Evolutionary conservation across 257 asterid species (phyloP).

Genomic region (Phtheirospermum japonicum): DNA sequence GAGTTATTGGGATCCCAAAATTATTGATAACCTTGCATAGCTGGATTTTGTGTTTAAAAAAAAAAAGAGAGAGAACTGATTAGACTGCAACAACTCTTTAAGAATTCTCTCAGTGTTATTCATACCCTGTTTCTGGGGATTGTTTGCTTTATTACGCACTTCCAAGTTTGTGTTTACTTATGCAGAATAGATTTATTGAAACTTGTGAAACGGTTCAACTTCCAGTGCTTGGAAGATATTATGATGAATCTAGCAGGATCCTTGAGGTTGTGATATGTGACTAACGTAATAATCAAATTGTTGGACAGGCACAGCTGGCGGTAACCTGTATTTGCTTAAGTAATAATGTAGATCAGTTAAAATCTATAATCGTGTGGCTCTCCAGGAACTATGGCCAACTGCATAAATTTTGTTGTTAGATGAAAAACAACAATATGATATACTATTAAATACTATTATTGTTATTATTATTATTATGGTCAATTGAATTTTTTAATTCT

Average conservation of each 20-base stretch:
- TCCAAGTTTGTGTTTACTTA: neutral
- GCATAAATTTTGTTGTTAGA: constrained; percentile 1
- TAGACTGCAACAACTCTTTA: neutral
- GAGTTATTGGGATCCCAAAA: neutral
- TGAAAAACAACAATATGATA: constrained; percentile 3
- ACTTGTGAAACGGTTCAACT: constrained; percentile 13
- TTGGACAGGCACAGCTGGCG: neutral
- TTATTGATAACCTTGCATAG: neutral
- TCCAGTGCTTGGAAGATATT: constrained; percentile 14
- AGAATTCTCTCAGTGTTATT: neutral
- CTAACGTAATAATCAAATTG: too few species aligned
- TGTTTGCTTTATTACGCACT: neutral
- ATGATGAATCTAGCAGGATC: neutral
- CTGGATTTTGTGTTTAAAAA: neutral
- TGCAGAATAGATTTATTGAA: neutral
- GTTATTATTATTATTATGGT: neutral
- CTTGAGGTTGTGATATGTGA: neutral
- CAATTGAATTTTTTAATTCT: neutral
- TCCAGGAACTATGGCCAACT: constrained; percentile 1
- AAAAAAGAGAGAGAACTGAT: neutral
- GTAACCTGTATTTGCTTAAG: constrained; percentile 15
- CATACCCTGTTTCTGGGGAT: neutral
- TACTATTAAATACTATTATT: neutral
- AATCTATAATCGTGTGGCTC: constrained; percentile 2
- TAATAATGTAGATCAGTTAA: neutral